Evolutionary conservation across 2,329 filamentous ascomycete genomes (phyloP), one percentile per base, ranked within the genome.

Genomic region (Diplodia sapinea): DNA sequence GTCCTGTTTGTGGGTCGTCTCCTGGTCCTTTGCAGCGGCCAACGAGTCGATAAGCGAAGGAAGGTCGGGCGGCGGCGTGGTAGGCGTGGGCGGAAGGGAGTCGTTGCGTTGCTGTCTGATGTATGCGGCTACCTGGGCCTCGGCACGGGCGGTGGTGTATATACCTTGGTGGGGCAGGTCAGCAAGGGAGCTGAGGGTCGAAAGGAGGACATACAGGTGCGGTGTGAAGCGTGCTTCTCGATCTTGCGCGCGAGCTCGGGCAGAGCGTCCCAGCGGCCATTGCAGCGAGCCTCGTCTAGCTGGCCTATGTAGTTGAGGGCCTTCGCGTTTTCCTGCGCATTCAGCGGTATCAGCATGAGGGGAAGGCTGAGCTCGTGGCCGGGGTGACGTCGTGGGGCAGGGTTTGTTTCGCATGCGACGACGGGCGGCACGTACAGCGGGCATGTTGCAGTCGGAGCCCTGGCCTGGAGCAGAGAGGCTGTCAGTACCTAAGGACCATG

Each of bases 181-280:
- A 66, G 59, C 59, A 63, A 51, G 64, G 54, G 43, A 33, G 55
- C 47, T 20, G 65, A 15, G 33, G 51, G 67, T 63, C 52, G 56
- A 69, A 61, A 65, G 65, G 66, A 67, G 55, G 70, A 77, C 87
- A 74, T 89, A 97, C 94, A 97, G 80, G 87, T 87, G 79, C 92
- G 88, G 69, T 91, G 87, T 50, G 93, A 90, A 73, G 93, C 92
- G 85, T 99, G 94, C 80, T 99, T 98, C 75, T 91, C 91, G 75
- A 98, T 87, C 81, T 99, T 99, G 78, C 94, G 89, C 74, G 95
- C 89, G 70, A 96, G 86, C 81, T 98, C 94, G 31, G 92, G 92
- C 36, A 98, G 86, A 36, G 91, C 88, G 72, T 88, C 85, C 95
- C 95, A 99, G 78, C 89, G 89, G 64, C 91, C 93, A 74, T 94